Evolutionary conservation across 1,139 yeast genomes (phyloP), one percentile per base, ranked within the genome.

Genomic region (Kodamaea sp.): DNA sequence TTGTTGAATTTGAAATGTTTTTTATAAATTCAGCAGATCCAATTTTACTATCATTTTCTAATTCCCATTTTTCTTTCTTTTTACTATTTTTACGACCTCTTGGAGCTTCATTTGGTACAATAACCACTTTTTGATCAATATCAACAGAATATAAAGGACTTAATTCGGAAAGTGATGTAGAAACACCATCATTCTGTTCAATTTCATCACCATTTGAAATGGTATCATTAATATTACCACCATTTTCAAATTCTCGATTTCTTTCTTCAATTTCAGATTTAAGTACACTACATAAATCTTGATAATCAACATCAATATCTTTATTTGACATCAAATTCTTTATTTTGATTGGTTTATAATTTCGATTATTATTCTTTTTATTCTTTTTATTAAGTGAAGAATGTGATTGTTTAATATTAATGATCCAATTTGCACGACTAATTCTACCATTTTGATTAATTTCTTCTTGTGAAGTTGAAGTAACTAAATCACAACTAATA

Each of bases 391-490:
- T 50, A 38, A 36, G 46, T 39, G 65, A 78, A 2, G 43, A 29
- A 24, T 53, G 54, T 2, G 66, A 49, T 47, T 86, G 96, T 53
- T 84, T 85, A 36, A 89, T 79, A 27, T 83, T 64, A 2, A 89
- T 75, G 1, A 89, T 68, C 84, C 92, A 83, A 35, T 78, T 81
- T 9, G 82, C 82, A 7, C 90, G 87, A 50, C 84, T 90, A 6
- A 62, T 61, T 38, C 73, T 74, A 0, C 95, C 95, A 36, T 75
- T 73, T 24, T 77, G 75, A 4, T 78, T 56, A 23, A 85, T 72
- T 39, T 86, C 95, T 45, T 92, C 97, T 9, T 59, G 83, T 58
- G 44, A 84, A 58, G 46, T 54, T 26, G 61, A 70, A 51, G 44
- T 73, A 63, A 76, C 67, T 28, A 86, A 55, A 57, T 92, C 97